Percentiles rank a stretch among this genome's conserved stretches.
Conservation (phyloP, 2,329 filamentous ascomycete genomes). For the Colletotrichum sp. region DNA sequence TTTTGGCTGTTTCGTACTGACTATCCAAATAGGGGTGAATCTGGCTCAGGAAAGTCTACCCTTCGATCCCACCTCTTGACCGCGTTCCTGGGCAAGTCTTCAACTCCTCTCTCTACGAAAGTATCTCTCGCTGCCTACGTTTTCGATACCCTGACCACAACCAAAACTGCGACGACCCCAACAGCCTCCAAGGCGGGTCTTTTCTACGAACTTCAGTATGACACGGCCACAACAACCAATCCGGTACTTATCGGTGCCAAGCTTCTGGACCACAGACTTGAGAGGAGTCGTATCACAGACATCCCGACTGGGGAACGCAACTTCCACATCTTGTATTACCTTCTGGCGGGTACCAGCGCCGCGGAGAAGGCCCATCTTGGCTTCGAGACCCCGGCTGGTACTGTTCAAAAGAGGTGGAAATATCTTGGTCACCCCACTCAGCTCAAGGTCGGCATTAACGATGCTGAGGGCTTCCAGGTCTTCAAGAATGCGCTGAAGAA, state of each 20-base stretch:
- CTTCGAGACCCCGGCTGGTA: slow-evolving; percentile 54
- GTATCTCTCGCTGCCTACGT: slow-evolving; percentile 92
- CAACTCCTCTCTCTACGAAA: slow-evolving; percentile 91
- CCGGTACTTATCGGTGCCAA: slow-evolving; percentile 94
- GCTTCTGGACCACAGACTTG: slow-evolving; percentile 89
- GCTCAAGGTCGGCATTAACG: slow-evolving; percentile 95
- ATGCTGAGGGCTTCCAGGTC: slow-evolving; percentile 92
- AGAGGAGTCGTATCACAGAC: slow-evolving; percentile 87
- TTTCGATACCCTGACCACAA: slow-evolving; percentile 95
- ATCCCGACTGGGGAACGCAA: slow-evolving; percentile 96
- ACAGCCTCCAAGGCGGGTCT: slow-evolving; percentile 95
- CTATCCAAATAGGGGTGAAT: slow-evolving; percentile 75
- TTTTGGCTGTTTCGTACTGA: neutral
- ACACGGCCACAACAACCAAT: slow-evolving; percentile 82
- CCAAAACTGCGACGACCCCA: slow-evolving; percentile 93
- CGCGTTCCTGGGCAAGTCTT: slow-evolving; percentile 85
- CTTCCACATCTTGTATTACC: slow-evolving; percentile 95
- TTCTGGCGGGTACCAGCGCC: slow-evolving; percentile 87
- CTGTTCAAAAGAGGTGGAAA: slow-evolving; percentile 82
- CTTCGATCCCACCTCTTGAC: slow-evolving; percentile 88
- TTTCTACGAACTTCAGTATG: slow-evolving; percentile 96
- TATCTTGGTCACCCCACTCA: slow-evolving; percentile 97
- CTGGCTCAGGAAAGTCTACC: slow-evolving; percentile 94
- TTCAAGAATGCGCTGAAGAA: slow-evolving; percentile 97
- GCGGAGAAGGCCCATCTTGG: slow-evolving; percentile 89